These are phyloP conservation scores for Rachicladosporium sp. DNA, from an alignment of 2,329 filamentous ascomycete species.

Conservation along the genomic window DNA sequence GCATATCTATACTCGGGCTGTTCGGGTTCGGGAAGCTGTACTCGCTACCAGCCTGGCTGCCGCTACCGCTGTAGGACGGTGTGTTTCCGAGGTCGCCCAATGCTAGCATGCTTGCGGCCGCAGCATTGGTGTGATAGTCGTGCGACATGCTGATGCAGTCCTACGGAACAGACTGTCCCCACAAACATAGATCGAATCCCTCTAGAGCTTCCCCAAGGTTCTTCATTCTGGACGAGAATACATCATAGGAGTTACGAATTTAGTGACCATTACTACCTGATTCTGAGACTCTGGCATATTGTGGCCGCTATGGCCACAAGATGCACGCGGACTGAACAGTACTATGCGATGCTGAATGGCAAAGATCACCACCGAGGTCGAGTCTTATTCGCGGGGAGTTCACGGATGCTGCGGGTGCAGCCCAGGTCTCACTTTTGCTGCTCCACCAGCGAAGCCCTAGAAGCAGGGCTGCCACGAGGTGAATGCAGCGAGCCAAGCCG, in stretches of 20 bases:
- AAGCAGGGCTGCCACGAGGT: too few species aligned
- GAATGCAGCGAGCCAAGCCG: too few species aligned
- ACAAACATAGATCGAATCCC: neutral
- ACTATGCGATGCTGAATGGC: neutral
- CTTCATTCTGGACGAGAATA: neutral
- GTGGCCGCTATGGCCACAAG: neutral
- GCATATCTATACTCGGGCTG: conserved; percentile 11
- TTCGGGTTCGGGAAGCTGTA: conserved; percentile 17
- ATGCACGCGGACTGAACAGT: neutral
- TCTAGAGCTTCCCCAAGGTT: conserved; percentile 1
- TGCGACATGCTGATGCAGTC: conserved; percentile 6
- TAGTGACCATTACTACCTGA: too few species aligned
- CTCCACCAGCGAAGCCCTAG: too few species aligned
- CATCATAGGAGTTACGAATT: too few species aligned
- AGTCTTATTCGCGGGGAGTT: neutral
- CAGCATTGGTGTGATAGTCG: conserved; percentile 10
- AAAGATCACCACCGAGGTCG: conserved; percentile 3
- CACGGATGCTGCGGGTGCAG: too few species aligned
- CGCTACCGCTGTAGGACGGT: conserved; percentile 11
- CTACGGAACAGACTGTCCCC: neutral
- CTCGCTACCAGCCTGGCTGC: conserved; percentile 18
- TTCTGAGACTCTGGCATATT: neutral
- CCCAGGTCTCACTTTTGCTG: too few species aligned
- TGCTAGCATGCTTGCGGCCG: conserved; percentile 12
- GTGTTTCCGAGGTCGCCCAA: conserved; percentile 10